Evolutionary conservation across 2,329 filamentous ascomycete genomes (phyloP).

Genomic region (Hymenotorrendiella dingleyae): DNA sequence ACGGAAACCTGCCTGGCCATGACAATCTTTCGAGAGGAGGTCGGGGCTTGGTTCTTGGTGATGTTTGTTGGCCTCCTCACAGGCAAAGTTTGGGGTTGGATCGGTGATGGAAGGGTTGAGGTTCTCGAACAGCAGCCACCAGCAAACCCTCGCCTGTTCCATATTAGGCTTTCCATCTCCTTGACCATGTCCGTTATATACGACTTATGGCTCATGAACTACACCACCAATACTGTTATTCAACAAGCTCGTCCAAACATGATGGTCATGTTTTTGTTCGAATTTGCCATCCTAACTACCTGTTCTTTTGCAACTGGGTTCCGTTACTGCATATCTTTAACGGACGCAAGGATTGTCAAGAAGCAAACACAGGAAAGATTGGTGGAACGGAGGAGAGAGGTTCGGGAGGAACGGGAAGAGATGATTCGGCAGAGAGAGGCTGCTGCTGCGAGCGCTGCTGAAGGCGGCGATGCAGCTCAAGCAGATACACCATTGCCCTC

Average conservation of each 20-base stretch:
- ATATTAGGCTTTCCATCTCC: constrained; percentile 73
- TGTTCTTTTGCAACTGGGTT: constrained; percentile 72
- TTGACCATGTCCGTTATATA: constrained; percentile 74
- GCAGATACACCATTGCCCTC: constrained; percentile 45
- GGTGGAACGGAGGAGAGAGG: constrained; percentile 60
- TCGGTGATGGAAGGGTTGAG: constrained; percentile 90
- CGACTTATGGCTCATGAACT: constrained; percentile 72
- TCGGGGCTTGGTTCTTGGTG: constrained; percentile 88
- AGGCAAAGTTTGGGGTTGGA: constrained; percentile 98
- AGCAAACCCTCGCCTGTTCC: constrained; percentile 80
- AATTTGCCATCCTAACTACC: constrained; percentile 83
- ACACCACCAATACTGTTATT: constrained; percentile 76
- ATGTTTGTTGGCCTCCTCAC: constrained; percentile 94
- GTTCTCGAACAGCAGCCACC: constrained; percentile 93
- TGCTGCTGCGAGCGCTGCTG: constrained; percentile 40
- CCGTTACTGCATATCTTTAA: constrained; percentile 72
- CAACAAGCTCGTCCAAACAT: constrained; percentile 88
- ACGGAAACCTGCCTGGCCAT: constrained; percentile 96
- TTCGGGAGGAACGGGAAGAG: constrained; percentile 52
- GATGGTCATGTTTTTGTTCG: constrained; percentile 99
- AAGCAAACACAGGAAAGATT: constrained; percentile 67
- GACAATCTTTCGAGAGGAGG: constrained; percentile 95
- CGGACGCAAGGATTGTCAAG: constrained; percentile 69
- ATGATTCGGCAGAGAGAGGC: constrained; percentile 36
- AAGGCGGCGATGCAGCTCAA: constrained; percentile 21